phyloP scores from a whole-genome alignment of 768 basidiomycete genomes.

The Mycena capillaripes region DNA sequence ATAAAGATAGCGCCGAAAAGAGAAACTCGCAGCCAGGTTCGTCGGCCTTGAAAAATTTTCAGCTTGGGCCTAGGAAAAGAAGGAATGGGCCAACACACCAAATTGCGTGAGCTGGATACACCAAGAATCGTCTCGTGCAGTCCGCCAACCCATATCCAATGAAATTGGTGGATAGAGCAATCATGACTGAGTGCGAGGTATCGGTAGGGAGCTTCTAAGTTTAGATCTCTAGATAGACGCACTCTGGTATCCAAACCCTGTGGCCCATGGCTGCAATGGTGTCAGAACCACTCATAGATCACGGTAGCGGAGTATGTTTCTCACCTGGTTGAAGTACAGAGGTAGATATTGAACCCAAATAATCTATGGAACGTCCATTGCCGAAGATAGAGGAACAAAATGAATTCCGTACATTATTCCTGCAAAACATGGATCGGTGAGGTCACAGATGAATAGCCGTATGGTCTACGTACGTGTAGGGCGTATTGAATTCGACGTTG shows the following conservation, averaged over 20 bases:
- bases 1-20: not conserved
- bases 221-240: no score
- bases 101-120: conserved; percentile 69
- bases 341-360: conserved; percentile 69
- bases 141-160: conserved; percentile 66
- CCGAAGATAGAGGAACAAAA: not conserved
- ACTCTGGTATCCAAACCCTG: conserved; percentile 54
- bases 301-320: no score
- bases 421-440: conserved; percentile 38
- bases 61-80: no score
- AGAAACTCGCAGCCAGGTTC: not conserved
- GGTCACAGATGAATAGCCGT: not conserved
- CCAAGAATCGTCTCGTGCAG: conserved; percentile 66
- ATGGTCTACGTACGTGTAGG: conserved; percentile 62
- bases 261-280: conserved; percentile 38
- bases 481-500: conserved; percentile 58
- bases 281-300: no score
- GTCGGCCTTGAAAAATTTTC: not conserved
- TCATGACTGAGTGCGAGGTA: conserved; percentile 34
- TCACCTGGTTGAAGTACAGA: conserved; percentile 42
- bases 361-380: conserved; percentile 49
- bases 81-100: no score
- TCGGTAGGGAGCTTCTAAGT: no score
- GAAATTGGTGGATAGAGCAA: conserved; percentile 59
- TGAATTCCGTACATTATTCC: conserved; percentile 4